Evolutionary conservation across 495 filamentous ascomycete species (phyloP).

Genomic region (Trichoderma virens): DNA sequence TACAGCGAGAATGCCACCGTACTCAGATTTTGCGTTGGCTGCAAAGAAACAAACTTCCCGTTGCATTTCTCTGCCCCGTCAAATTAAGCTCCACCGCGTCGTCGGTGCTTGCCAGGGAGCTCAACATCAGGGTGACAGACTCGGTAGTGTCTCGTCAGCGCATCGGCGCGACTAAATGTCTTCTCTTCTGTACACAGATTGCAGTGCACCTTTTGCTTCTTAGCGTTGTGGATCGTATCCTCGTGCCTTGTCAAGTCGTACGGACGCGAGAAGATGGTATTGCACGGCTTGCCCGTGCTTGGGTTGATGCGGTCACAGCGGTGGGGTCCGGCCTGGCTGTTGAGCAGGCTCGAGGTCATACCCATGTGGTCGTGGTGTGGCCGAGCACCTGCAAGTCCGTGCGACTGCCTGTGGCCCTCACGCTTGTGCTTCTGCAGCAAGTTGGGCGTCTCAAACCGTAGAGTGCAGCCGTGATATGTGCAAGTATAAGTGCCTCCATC

Average conservation of each 20-base stretch:
- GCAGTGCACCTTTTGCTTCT: constrained; percentile 93
- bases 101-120: constrained; percentile 59
- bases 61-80: not conserved
- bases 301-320: constrained; percentile 90
- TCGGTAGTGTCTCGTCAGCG: constrained; percentile 81
- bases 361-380: constrained; percentile 16
- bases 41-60: not conserved
- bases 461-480: constrained; percentile 83
- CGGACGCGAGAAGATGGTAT: constrained; percentile 90
- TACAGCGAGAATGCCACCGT: not conserved
- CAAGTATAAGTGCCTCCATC: constrained; percentile 90
- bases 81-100: constrained; percentile 21
- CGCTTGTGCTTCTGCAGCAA: constrained; percentile 94
- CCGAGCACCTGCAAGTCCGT: constrained; percentile 24
- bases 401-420: constrained; percentile 73
- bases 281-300: constrained; percentile 92
- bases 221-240: constrained; percentile 92
- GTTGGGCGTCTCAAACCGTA: constrained; percentile 77
- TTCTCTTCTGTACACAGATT: constrained; percentile 95
- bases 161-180: constrained; percentile 90
- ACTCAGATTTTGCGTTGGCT: too few relatives aligned
- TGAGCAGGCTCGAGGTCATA: constrained; percentile 21
- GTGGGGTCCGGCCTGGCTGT: constrained; percentile 79
- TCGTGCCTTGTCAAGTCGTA: constrained; percentile 97
- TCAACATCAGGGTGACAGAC: constrained; percentile 84